Evolutionary conservation across 495 filamentous ascomycete species (phyloP), one percentile per base, ranked within the genome.

Genomic region (Letharia lupina): DNA sequence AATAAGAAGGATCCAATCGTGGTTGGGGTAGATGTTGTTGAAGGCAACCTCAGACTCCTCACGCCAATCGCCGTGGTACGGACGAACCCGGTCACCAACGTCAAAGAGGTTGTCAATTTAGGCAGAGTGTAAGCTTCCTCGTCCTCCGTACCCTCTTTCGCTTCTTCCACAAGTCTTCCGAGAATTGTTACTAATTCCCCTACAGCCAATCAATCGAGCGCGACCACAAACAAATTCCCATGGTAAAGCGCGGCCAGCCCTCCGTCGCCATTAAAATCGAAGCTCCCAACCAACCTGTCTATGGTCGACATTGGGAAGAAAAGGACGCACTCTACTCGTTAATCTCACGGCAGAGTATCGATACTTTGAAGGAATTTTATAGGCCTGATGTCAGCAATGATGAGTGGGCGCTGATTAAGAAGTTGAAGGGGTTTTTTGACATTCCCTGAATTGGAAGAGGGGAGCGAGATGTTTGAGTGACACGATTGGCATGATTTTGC

Each of bases 201-300:
- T n/a, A 63, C 71, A 96, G 93, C 20, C 87, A 89, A 68, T 91
- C 88, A 12, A 98, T 99, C 75, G 93, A 98, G 77, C 89, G 95
- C 74, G 95, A 99, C 68, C 95, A 98, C 85, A 99, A 98, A 79
- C 83, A 93, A 60, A 86, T 99, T 71, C 83, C 80, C 15, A 80
- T 96, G 59, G 93, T 89, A 79, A 99, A 98, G 79, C 93, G 91
- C 78, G 95, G 93, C 65, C 91, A 96, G 72, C 95, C 94, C 42
- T 96, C 92, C 9, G 94, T 98, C 20, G 94, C 94, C 35, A 82
- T 99, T 77, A 99, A 99, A 84, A 92, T 99, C 73, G 94, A 99
- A 78, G 93, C 92, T 20, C 78, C 89, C 31, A 93, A 97, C 76
- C 94, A 99, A 78, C 94, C 94, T 16, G 83, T 89, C 65, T 99